A percentile compares a stretch with the other conserved stretches of the same genome.
These are phyloP conservation scores for Linnemannia hyalina DNA, from an alignment of 192 early-diverging fungal genomes.

Conservation along the genomic window DNA sequence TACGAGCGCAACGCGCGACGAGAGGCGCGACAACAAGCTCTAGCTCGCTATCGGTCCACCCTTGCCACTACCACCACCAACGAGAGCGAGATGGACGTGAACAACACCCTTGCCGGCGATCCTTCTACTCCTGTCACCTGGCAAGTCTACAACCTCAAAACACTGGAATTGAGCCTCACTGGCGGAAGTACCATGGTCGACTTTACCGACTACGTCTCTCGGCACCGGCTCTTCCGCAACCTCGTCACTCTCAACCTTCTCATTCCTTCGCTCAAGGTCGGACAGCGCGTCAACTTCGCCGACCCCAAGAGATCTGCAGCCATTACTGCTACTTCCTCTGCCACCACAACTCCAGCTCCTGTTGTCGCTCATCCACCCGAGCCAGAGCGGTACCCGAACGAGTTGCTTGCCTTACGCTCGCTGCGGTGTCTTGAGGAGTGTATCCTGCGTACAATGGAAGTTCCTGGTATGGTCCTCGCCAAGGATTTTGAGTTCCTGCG, in stretches of 20 bases:
- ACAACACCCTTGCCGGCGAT: neutral
- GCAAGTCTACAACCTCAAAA: neutral
- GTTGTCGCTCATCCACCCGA: neutral
- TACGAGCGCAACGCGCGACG: neutral
- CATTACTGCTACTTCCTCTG: neutral
- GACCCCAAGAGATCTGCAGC: neutral
- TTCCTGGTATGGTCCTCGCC: neutral
- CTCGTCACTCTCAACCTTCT: neutral
- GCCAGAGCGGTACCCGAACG: neutral
- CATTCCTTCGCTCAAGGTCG: neutral
- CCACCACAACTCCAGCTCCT: neutral
- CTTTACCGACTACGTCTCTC: neutral
- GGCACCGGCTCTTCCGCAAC: conserved; percentile 5
- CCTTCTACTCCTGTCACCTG: neutral
- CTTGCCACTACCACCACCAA: neutral
- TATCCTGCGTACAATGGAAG: neutral
- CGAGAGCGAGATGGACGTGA: neutral
- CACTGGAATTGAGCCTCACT: neutral
- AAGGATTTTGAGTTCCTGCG: conserved; percentile 11
- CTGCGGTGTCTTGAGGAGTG: neutral
- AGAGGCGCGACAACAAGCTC: neutral
- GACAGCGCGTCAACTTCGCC: neutral
- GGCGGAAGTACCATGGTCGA: neutral
- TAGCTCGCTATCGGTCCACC: neutral
- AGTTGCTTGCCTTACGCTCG: neutral